Conservation (phyloP, 2,329 filamentous ascomycete genomes). For the Aotearoamyces nothofagi region DNA sequence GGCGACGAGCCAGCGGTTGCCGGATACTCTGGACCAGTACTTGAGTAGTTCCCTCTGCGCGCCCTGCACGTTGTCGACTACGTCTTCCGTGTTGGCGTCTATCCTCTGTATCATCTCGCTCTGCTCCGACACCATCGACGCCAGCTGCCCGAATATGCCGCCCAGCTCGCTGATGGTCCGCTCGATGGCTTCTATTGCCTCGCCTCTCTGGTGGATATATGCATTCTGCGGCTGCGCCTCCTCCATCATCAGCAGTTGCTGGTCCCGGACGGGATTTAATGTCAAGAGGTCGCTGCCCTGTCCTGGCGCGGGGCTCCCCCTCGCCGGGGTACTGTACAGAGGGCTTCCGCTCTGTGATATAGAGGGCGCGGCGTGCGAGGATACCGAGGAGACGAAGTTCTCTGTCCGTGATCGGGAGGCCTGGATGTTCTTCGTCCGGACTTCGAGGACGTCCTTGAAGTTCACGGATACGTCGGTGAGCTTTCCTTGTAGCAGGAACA, state of each 20-base stretch:
- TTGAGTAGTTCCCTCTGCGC: conserved; percentile 91
- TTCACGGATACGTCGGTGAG: conserved; percentile 84
- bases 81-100: conserved; percentile 93
- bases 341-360: conserved; percentile 68
- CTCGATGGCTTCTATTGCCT: conserved; percentile 94
- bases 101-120: conserved; percentile 96
- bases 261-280: conserved; percentile 72
- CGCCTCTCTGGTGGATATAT: conserved; percentile 86
- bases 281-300: conserved; percentile 56
- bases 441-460: conserved; percentile 95
- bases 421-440: conserved; percentile 95
- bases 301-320: conserved; percentile 48
- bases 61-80: conserved; percentile 96
- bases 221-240: conserved; percentile 72
- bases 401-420: conserved; percentile 84
- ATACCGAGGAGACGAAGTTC: conserved; percentile 88
- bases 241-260: conserved; percentile 86
- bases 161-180: conserved; percentile 88
- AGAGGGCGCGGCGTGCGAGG: conserved; percentile 53
- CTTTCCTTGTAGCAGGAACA: conserved; percentile 80
- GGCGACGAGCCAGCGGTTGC: conserved; percentile 89
- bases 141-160: conserved; percentile 83
- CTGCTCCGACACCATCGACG: conserved; percentile 94
- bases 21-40: conserved; percentile 88
- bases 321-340: conserved; percentile 64